phyloP scores from a whole-genome alignment of 768 basidiomycete species.

The Suillus americanus region DNA sequence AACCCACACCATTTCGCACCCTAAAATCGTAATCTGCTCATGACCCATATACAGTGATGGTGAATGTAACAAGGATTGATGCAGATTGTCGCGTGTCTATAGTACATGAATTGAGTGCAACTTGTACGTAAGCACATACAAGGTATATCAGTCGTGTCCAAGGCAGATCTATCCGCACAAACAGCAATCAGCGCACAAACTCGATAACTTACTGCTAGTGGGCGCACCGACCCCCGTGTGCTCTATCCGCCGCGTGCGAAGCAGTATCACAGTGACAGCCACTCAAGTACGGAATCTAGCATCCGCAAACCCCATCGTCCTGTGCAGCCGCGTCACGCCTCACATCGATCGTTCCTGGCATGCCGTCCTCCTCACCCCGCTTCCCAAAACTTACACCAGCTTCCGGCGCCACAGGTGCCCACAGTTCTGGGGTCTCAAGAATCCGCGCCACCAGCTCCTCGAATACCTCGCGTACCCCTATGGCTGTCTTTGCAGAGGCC shows the following conservation, averaged over 20 bases:
- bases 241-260: background rate
- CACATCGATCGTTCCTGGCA: slow-evolving; percentile 46
- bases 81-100: background rate
- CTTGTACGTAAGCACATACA: background rate
- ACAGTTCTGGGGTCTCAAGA: slow-evolving; percentile 79
- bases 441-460: slow-evolving; percentile 79
- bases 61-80: background rate
- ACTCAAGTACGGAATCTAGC: background rate
- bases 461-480: slow-evolving; percentile 78
- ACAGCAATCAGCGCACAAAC: background rate
- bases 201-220: background rate
- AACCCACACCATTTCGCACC: background rate
- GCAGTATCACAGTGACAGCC: background rate
- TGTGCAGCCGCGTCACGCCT: background rate
- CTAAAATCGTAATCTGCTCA: background rate
- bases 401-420: slow-evolving; percentile 45
- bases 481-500: slow-evolving; percentile 88
- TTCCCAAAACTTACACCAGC: slow-evolving; percentile 9
- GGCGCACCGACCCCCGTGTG: background rate
- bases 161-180: background rate
- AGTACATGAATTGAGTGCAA: slow-evolving; percentile 1
- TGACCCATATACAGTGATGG: background rate
- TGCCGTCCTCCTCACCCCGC: slow-evolving; percentile 22
- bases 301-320: background rate
- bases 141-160: background rate